These are phyloP conservation scores for Gremmenia infestans DNA, from an alignment of 2,329 filamentous ascomycete genomes.

Conservation along the genomic window DNA sequence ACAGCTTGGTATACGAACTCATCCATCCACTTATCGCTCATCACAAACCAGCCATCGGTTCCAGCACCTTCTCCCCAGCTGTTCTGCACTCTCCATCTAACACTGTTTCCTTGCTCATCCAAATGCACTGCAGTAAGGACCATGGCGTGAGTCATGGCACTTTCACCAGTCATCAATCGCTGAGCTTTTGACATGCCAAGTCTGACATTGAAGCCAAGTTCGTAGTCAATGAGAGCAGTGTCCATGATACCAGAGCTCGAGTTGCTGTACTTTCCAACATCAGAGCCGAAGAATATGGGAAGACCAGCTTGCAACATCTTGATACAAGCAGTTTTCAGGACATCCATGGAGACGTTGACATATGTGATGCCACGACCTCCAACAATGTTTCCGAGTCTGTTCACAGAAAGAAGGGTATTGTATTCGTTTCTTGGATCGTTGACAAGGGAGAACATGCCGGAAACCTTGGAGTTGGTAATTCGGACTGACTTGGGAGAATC, in stretches of 20 bases:
- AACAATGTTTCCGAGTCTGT: slow-evolving; percentile 75
- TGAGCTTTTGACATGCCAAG: slow-evolving; percentile 73
- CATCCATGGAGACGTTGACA: slow-evolving; percentile 71
- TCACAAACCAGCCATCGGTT: slow-evolving; percentile 81
- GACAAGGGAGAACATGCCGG: slow-evolving; percentile 72
- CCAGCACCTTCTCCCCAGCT: slow-evolving; percentile 70
- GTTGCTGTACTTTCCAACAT: slow-evolving; percentile 80
- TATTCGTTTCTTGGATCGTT: slow-evolving; percentile 79
- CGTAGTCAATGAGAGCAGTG: slow-evolving; percentile 68
- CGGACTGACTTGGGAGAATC: slow-evolving; percentile 53
- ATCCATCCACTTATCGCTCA: slow-evolving; percentile 77
- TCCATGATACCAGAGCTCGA: slow-evolving; percentile 71
- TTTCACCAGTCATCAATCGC: slow-evolving; percentile 68
- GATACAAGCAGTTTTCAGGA: slow-evolving; percentile 69
- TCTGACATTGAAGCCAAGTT: slow-evolving; percentile 74
- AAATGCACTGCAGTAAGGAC: slow-evolving; percentile 82
- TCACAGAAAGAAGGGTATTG: slow-evolving; percentile 67
- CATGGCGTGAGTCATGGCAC: slow-evolving; percentile 89
- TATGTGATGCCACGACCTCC: slow-evolving; percentile 73
- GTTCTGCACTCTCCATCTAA: slow-evolving; percentile 85
- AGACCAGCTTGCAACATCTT: slow-evolving; percentile 72
- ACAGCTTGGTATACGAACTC: slow-evolving; percentile 84
- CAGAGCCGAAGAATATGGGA: slow-evolving; percentile 84
- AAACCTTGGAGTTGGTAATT: slow-evolving; percentile 55
- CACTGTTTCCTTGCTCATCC: slow-evolving; percentile 57